Evolutionary conservation across 2,329 filamentous ascomycete species (phyloP), one percentile per base, ranked within the genome.

Genomic region (Sporothrix inflata): DNA sequence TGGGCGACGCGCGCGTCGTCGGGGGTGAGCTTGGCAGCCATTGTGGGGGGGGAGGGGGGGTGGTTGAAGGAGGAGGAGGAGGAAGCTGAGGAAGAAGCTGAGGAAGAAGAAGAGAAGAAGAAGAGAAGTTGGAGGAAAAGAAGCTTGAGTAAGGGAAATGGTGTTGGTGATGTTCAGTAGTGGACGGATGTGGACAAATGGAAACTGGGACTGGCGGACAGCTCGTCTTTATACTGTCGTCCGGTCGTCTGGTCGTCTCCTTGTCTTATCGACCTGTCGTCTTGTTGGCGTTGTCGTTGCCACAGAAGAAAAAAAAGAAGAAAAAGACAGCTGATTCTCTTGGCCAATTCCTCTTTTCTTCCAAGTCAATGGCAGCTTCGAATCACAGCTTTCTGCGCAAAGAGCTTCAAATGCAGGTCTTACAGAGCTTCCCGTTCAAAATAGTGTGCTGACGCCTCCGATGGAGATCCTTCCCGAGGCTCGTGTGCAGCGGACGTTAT

Each of bases 1-100:
- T 90, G 86, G 77, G 89, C 83, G 77, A 94, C 86, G 74, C 92
- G 87, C 45, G 89, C 78, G 83, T 95, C 93, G 74, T 87, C 85
- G 53, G 86, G 86, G 24, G 85, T 84, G 74, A 95, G 87, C 79
- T 91, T 92, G 55, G 86, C 80, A 67, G 86, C 78, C 85, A 88
- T 76, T n/a, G 34, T 69, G 42, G 14, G 51, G 3, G 38, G 30
- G 9, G 19, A 14, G n/a, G 6, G 40, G 11, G 49, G 6, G 30
- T 42, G 27, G 55, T 38, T 24, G 61, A n/a, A n/a, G 27, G 21
- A 42, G 2, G 9, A 21, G 1, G 9, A 27, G 45, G 57, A 4
- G 40, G 21, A 45, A 21, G 57, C 16, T 19, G 53, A 16, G 27
- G 38, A 42, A 27, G 38, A 34, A 11, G 47, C 12, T 34, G 30